Base-by-base conservation (phyloP, 768 basidiomycete genomes). In the Pleurotus sapidus region DNA sequence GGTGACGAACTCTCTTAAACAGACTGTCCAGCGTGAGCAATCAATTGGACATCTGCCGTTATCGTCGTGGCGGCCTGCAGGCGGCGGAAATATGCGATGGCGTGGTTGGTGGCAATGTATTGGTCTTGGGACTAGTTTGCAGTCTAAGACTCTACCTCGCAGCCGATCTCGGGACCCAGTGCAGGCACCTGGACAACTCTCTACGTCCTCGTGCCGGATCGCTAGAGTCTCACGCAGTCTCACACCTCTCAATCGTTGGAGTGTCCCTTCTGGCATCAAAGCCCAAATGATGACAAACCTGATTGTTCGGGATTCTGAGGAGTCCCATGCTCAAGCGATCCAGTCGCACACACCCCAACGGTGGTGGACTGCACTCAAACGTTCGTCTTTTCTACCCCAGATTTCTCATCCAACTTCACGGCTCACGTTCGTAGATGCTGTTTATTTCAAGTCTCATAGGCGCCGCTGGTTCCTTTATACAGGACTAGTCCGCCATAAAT, bases 1-100 rank as follows among this genome's bases (percentile, higher is more conserved):
- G 51, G 23, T 54, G 39, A 54, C 39, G 18, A 18, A 30, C 42
- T 23, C 24, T 54, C 51, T 42, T 24, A 54, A 39, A 54, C 51
- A 39, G 51, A 42, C 24, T 18, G n/a, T 38, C 51, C 39, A 54
- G 51, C 24, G 51, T 54, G 24, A n/a, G n/a, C 51, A 24, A 39
- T 54, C 20, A 54, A 18, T 42, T 30, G 51, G 51, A 17, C 51
- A 54, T 54, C 51, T 54, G 51, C 34, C 15, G 51, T 54, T 38
- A 54, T 38, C 17, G 25, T 42, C 51, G 42, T 25, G 38, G 42
- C 38, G 51, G 27, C 38, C 51, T 37, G 38, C 18, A 39, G 39
- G 51, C 51, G 38, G 17, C 2, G n/a, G 51, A 23, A 54, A 24
- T 24, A 42, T 54, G 51, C 51, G 20, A 18, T 38, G 49, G 38